Base-by-base conservation (phyloP, 2,329 filamentous ascomycete genomes). In the Verticillium longisporum region DNA sequence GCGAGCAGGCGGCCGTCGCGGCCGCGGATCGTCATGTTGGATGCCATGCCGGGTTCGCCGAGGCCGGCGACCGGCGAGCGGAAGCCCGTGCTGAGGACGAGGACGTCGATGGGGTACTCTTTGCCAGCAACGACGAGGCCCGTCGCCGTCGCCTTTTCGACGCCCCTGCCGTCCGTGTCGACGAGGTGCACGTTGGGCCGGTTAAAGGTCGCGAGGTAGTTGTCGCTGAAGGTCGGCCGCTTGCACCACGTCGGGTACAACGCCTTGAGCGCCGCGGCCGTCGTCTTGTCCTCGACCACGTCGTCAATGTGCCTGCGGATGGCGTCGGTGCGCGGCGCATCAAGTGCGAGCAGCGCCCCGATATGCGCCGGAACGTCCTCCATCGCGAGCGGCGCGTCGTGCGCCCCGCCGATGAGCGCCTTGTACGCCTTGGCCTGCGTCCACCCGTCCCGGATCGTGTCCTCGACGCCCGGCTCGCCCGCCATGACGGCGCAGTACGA, bases 221-320 rank as follows among this genome's bases (percentile, higher is more conserved):
- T 77, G 66, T 88, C 83, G 70, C 84, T 83, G 71, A 87, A 88
- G 50, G 76, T 80, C 0, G 86, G 85, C 0, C 86, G 79, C 69
- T 89, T 89, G 74, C 86, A 89, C 79, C 82, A 87, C 0, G 72
- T 71, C 0, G 82, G 78, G 67, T 88, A 89, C 82, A 83, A 87
- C 0, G 84, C 75, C 67, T 85, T 83, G 6, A 88, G 75, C 2
- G 71, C 76, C 33, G 77, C 75, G 0, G 85, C 85, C 0, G 79
- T 83, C 1, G 69, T 70, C 11, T 71, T 70, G 65, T 88, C 78
- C 41, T 78, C 70, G n/a, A 88, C 84, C n/a, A 81, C 70, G 0
- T 73, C 66, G n/a, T 80, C 77, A 6, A 80, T 74, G 2, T 81
- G 77, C 3, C 69, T 70, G 1, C 83, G 78, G 18, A 82, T 68